These are phyloP conservation scores for Pleurotus ostreatus DNA, from an alignment of 768 basidiomycete genomes.

Conservation along the genomic window DNA sequence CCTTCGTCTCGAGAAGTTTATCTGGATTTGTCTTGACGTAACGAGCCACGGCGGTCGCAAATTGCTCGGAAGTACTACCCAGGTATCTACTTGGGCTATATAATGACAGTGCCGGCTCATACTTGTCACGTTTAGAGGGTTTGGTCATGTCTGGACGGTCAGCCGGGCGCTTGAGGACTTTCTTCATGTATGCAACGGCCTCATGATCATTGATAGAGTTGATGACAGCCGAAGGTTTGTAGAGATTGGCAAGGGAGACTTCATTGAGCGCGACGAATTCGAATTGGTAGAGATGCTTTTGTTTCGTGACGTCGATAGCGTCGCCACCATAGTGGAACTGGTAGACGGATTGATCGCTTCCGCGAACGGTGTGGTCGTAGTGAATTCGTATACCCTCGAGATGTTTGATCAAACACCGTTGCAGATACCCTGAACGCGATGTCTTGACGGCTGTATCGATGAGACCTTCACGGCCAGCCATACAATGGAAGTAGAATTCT, in stretches of 20 bases:
- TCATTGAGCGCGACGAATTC: constrained; percentile 90
- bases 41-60: constrained; percentile 72
- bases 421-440: constrained; percentile 95
- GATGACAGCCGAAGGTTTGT: constrained; percentile 56
- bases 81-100: constrained; percentile 78
- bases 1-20: constrained; percentile 35
- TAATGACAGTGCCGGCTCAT: constrained; percentile 67
- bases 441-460: constrained; percentile 99
- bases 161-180: constrained; percentile 71
- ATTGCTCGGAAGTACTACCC: constrained; percentile 90
- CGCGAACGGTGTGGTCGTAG: constrained; percentile 97
- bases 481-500: constrained; percentile 99
- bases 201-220: constrained; percentile 61
- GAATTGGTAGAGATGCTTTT: constrained; percentile 92
- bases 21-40: constrained; percentile 78
- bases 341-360: constrained; percentile 88
- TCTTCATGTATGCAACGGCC: constrained; percentile 83
- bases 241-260: constrained; percentile 67
- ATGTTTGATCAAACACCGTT: constrained; percentile 98
- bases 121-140: constrained; percentile 52
- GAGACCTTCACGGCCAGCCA: constrained; percentile 98
- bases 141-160: constrained; percentile 35
- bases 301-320: constrained; percentile 92
- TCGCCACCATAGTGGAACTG: constrained; percentile 99
- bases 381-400: constrained; percentile 95